Conservation (phyloP, 2,329 filamentous ascomycete species). For the Aspergillus arachidicola region DNA sequence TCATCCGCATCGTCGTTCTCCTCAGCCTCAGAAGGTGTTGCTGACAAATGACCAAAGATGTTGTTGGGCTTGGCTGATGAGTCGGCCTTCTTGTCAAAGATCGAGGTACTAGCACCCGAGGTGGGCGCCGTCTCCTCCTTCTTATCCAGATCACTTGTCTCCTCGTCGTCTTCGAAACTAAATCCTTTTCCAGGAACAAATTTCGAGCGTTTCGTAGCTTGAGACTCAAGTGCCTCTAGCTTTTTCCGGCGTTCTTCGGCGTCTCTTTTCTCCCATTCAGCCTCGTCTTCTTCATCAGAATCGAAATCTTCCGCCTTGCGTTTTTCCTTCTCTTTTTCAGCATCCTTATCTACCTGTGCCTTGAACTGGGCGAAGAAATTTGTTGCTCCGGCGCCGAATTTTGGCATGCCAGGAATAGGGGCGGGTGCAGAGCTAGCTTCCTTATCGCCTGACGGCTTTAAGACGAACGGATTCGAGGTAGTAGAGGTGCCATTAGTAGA, state of each 20-base stretch:
- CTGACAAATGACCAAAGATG: conserved; percentile 42
- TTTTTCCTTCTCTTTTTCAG: conserved; percentile 49
- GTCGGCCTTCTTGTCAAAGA: conserved; percentile 32
- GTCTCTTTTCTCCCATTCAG: conserved; percentile 51
- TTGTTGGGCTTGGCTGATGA: conserved; percentile 34
- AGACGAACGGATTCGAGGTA: conserved; percentile 24
- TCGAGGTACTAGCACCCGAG: conserved; percentile 22
- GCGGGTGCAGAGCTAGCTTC: conserved; percentile 11
- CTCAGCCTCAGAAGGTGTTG: conserved; percentile 29
- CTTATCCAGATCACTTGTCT: conserved; percentile 21
- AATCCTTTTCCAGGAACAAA: conserved; percentile 38
- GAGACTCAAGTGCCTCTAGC: conserved; percentile 43
- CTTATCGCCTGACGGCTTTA: conserved; percentile 20
- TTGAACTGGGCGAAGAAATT: conserved; percentile 50
- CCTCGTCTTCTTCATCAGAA: conserved; percentile 55
- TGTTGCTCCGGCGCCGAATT: conserved; percentile 33
- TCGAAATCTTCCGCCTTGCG: conserved; percentile 55
- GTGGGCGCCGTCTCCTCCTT: conserved; percentile 21
- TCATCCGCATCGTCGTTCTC: conserved; percentile 31
- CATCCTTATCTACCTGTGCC: conserved; percentile 40
- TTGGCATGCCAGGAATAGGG: conserved; percentile 31
- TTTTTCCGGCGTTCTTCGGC: conserved; percentile 51
- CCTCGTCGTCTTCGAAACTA: conserved; percentile 34
- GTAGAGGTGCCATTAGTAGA: conserved; percentile 11
- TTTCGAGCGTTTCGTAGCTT: conserved; percentile 34